These are phyloP conservation scores for Silybum marianum DNA, from an alignment of 129 eudicot species.

Conservation along the genomic window DNA sequence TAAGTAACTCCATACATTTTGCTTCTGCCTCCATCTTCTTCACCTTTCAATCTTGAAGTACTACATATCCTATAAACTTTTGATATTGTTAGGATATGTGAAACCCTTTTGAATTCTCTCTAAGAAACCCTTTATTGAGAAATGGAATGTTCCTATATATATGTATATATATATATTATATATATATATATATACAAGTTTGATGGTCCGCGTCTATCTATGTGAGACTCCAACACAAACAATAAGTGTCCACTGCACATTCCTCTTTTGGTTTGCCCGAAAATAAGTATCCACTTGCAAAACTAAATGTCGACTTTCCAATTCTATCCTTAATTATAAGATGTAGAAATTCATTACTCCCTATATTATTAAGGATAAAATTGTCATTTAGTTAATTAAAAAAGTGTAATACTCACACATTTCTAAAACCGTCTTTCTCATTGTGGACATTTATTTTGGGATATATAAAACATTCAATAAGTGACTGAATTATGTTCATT, in stretches of 20 bases:
- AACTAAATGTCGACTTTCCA: background rate
- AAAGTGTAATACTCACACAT: background rate
- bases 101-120: background rate
- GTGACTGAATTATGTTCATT: background rate
- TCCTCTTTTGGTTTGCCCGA: background rate
- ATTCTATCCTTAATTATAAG: background rate
- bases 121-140: background rate
- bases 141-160: too few relatives aligned
- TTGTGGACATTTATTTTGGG: background rate
- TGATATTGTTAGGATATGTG: background rate
- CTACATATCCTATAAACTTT: background rate
- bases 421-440: background rate
- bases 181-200: background rate
- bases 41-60: background rate
- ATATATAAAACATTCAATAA: background rate
- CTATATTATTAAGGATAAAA: background rate
- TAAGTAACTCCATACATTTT: slow-evolving; percentile 42
- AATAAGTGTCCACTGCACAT: too few relatives aligned
- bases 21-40: background rate
- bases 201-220: background rate
- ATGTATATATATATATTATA: too few relatives aligned
- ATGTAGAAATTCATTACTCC: background rate
- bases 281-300: background rate
- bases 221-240: background rate
- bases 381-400: background rate